Percentiles rank a stretch among this genome's conserved stretches.
Conservation (phyloP, 1,139 yeast genomes). For the Sugiyamaella xylanicola region DNA sequence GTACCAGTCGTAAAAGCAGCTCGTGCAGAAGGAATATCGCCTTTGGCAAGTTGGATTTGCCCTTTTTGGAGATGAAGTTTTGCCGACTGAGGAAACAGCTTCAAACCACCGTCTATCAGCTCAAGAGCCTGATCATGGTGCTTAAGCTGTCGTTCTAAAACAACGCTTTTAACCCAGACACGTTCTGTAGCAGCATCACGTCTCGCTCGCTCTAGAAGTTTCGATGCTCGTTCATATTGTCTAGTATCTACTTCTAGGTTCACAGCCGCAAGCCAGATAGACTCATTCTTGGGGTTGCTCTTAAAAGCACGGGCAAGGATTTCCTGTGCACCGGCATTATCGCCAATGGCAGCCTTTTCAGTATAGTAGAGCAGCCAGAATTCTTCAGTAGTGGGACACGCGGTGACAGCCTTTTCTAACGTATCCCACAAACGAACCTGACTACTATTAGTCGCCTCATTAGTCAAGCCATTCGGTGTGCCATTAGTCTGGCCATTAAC, state of each 20-base stretch:
- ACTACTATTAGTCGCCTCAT: too few relatives aligned
- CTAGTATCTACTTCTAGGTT: constrained; percentile 57
- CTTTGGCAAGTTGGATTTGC: constrained; percentile 50
- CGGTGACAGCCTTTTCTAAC: constrained; percentile 54
- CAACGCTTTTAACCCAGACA: constrained; percentile 66
- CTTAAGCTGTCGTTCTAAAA: constrained; percentile 51
- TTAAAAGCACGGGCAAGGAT: constrained; percentile 55
- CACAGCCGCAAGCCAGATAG: constrained; percentile 70
- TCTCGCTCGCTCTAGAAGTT: constrained; percentile 49
- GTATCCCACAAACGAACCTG: constrained; percentile 44
- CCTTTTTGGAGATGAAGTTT: constrained; percentile 63
- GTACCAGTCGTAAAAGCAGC: constrained; percentile 55
- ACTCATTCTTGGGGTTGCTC: constrained; percentile 50
- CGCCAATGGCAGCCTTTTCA: constrained; percentile 59
- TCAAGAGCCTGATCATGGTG: constrained; percentile 45
- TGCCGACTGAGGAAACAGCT: constrained; percentile 49
- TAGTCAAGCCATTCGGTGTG: too few relatives aligned
- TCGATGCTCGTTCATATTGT: constrained; percentile 47
- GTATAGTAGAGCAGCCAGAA: constrained; percentile 73
- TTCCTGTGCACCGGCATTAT: constrained; percentile 54
- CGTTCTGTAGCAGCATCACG: constrained; percentile 45
- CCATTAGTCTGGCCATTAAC: neutral
- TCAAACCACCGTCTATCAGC: constrained; percentile 51
- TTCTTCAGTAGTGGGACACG: constrained; percentile 53
- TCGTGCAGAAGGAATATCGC: constrained; percentile 48